A percentile compares a stretch with the other conserved stretches of the same genome.
These are phyloP conservation scores for Sindora glabra DNA, from an alignment of 306 rosid species.

Conservation along the genomic window DNA sequence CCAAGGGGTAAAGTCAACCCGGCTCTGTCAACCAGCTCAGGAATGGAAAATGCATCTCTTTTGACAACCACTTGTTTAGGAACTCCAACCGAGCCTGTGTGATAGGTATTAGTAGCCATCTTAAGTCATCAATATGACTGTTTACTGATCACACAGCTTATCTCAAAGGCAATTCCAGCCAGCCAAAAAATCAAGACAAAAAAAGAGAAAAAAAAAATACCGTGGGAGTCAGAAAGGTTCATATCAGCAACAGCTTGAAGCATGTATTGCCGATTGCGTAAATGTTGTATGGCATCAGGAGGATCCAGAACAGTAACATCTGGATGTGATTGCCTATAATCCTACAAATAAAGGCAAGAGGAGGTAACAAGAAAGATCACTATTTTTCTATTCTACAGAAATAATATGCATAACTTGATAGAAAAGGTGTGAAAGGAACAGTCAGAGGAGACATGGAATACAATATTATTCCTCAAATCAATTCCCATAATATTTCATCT, in stretches of 20 bases:
- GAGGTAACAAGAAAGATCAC: not conserved
- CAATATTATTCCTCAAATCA: not conserved
- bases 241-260: conserved; percentile 94
- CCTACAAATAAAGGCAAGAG: conserved; percentile 38
- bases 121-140: not conserved
- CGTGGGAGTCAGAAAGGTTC: conserved; percentile 63
- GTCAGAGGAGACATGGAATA: not conserved
- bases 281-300: conserved; percentile 84
- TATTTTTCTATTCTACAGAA: not conserved
- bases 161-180: not conserved
- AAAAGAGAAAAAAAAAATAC: conserved; percentile 30
- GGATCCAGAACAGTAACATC: conserved; percentile 94
- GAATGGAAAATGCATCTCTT: conserved; percentile 75
- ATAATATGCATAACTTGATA: not conserved
- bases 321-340: conserved; percentile 71
- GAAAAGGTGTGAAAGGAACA: not conserved
- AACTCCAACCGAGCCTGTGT: conserved; percentile 67
- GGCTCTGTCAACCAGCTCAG: conserved; percentile 55
- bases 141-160: not conserved
- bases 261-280: conserved; percentile 82
- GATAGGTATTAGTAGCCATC: not conserved
- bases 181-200: conserved; percentile 8
- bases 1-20: conserved; percentile 82
- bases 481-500: not conserved
- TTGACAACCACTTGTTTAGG: conserved; percentile 81